A percentile compares a stretch with the other conserved stretches of the same genome.
Evolutionary conservation across 2,329 filamentous ascomycete genomes (phyloP).

Genomic region (Aspergillaceae sp.): DNA sequence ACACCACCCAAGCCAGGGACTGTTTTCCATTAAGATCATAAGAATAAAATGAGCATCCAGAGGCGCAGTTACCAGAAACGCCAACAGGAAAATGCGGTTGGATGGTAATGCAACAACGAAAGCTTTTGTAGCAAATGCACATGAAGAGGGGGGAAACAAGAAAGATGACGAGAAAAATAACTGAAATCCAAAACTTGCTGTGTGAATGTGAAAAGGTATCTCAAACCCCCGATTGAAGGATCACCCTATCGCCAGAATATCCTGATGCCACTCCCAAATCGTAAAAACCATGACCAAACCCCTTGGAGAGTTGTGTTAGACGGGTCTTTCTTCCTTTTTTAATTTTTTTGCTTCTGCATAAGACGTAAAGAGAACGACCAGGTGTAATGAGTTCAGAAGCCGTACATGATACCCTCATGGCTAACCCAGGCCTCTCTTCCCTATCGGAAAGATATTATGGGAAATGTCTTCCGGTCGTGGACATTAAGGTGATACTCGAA

Average conservation of each 20-base stretch:
- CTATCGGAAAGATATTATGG: constrained; percentile 36
- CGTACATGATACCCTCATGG: too few relatives aligned
- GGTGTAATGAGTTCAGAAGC: neutral
- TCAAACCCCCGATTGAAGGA: neutral
- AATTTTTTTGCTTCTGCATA: too few relatives aligned
- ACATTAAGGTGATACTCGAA: constrained; percentile 41
- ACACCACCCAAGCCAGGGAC: too few relatives aligned
- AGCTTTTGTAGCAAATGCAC: neutral
- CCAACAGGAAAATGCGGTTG: neutral
- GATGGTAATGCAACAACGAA: neutral
- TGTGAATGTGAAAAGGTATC: constrained; percentile 2
- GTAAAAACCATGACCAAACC: too few relatives aligned
- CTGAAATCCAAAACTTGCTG: neutral
- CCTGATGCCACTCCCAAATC: neutral
- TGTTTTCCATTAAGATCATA: too few relatives aligned
- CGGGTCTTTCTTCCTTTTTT: too few relatives aligned
- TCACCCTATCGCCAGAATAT: neutral
- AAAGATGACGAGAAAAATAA: neutral
- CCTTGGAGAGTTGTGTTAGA: too few relatives aligned
- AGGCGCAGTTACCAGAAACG: too few relatives aligned
- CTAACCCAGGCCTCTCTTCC: neutral
- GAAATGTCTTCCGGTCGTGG: constrained; percentile 41
- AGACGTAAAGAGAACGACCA: neutral
- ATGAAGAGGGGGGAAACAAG: neutral
- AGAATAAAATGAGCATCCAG: too few relatives aligned